Evolutionary conservation across 2,329 filamentous ascomycete genomes (phyloP).

Genomic region (Colletotrichum karsti): DNA sequence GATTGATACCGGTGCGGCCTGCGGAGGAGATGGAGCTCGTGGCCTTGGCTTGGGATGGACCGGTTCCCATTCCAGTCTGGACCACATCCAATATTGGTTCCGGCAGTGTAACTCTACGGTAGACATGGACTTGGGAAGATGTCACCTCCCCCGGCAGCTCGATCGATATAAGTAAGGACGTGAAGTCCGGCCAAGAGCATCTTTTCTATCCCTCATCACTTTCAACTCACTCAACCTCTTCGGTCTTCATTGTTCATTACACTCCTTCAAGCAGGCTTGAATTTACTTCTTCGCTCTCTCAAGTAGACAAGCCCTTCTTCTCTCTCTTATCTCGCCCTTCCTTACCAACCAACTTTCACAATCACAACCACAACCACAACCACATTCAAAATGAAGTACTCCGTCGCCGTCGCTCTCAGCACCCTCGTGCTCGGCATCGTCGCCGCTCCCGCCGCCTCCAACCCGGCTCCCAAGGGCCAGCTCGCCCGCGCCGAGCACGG

Average conservation of each 20-base stretch:
- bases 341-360: neutral
- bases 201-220: neutral
- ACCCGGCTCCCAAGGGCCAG: neutral
- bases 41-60: neutral
- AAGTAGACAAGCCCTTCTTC: conserved; percentile 16
- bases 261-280: conserved; percentile 29
- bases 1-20: conserved; percentile 14
- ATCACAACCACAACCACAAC: neutral
- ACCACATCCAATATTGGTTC: neutral
- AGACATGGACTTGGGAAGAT: neutral
- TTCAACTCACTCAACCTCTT: conserved; percentile 1
- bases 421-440: conserved; percentile 23
- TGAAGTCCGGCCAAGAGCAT: neutral
- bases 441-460: conserved; percentile 12
- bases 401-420: conserved; percentile 14
- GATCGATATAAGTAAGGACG: conserved; percentile 22
- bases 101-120: neutral
- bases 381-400: conserved; percentile 26
- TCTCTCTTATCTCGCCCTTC: neutral
- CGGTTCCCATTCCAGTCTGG: neutral
- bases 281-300: conserved; percentile 13
- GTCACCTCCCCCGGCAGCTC: neutral
- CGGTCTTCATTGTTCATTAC: conserved; percentile 4
- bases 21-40: conserved; percentile 12
- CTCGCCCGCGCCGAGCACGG: conserved; percentile 18